Percentiles rank a stretch among this genome's conserved stretches.
These are phyloP conservation scores for Fusarium fracticaudum DNA, from an alignment of 2,329 filamentous ascomycete species.

Conservation along the genomic window DNA sequence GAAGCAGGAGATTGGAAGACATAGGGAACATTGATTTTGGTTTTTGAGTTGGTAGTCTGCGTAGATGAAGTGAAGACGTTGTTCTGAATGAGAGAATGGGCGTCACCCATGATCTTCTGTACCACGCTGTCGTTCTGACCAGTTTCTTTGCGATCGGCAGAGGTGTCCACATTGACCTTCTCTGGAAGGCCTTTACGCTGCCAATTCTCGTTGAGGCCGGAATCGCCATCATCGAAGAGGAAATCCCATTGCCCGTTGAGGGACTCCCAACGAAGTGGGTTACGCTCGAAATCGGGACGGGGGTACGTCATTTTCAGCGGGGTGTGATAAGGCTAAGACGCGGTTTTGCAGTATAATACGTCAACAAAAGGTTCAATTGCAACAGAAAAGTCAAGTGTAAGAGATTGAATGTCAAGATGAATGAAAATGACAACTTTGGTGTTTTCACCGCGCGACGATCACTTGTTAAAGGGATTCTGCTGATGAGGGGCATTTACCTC, in stretches of 20 bases:
- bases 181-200: constrained; percentile 61
- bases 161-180: constrained; percentile 46
- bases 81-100: constrained; percentile 57
- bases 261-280: constrained; percentile 64
- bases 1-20: constrained; percentile 73
- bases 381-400: background rate
- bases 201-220: constrained; percentile 64
- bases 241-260: constrained; percentile 73
- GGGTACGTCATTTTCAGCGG: constrained; percentile 58
- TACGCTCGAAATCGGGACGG: constrained; percentile 71
- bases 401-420: background rate
- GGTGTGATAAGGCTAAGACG: background rate
- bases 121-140: constrained; percentile 47
- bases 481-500: constrained; percentile 20
- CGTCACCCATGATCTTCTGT: constrained; percentile 60
- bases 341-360: background rate
- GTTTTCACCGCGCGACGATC: constrained; percentile 26
- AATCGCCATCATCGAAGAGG: constrained; percentile 71
- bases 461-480: background rate
- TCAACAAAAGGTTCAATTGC: background rate
- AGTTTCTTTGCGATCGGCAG: constrained; percentile 42
- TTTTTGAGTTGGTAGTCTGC: constrained; percentile 53
- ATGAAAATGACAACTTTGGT: constrained; percentile 4
- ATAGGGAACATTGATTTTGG: constrained; percentile 69
- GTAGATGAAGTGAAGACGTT: constrained; percentile 50